These are phyloP conservation scores for Entamoeba moshkovskii DNA, from an alignment of 208 protist genomes.

Conservation along the genomic window DNA sequence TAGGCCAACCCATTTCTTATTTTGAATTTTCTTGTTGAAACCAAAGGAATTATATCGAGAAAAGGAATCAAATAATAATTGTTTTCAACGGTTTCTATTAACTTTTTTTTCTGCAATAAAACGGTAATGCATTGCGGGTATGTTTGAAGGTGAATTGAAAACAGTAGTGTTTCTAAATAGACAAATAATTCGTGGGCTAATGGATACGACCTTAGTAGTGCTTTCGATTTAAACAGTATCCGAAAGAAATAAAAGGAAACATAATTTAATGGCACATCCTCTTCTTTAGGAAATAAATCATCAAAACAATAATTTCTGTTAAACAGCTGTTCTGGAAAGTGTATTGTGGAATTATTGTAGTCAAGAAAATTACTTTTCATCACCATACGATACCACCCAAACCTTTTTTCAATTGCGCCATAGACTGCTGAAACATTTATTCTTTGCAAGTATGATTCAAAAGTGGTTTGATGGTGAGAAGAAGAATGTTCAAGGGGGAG, in stretches of 20 bases:
- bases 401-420: background rate
- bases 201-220: background rate
- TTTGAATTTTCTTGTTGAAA: background rate
- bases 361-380: background rate
- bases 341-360: background rate
- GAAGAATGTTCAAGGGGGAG: too few relatives aligned
- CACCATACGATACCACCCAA: background rate
- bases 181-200: background rate
- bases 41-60: background rate
- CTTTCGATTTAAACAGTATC: background rate
- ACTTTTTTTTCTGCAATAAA: background rate
- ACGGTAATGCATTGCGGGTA: background rate
- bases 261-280: background rate
- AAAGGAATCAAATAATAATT: background rate
- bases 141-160: background rate
- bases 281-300: background rate
- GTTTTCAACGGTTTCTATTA: background rate
- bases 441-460: too few relatives aligned
- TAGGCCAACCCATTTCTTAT: background rate
- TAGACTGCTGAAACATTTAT: background rate
- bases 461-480: too few relatives aligned
- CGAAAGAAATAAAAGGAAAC: background rate
- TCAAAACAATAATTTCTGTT: background rate
- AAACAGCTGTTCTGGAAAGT: background rate
- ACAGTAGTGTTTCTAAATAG: background rate